These are phyloP conservation scores for Maudiozyma pseudohumilis DNA, from an alignment of 805 yeast species.

Conservation along the genomic window DNA sequence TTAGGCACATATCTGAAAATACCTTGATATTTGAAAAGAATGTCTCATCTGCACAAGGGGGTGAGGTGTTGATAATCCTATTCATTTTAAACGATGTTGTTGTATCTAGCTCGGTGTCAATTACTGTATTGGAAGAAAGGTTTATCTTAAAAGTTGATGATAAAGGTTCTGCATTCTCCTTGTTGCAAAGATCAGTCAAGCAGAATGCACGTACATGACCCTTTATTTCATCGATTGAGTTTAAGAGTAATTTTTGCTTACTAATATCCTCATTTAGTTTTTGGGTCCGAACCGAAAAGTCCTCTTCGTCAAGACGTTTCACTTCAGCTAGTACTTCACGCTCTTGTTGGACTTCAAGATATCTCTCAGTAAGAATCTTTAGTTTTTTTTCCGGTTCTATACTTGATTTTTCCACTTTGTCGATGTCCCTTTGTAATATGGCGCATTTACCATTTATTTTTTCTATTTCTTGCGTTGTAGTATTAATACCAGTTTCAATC, in stretches of 20 bases:
- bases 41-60: no score
- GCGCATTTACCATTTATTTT: background rate
- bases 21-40: conserved; percentile 24
- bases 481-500: no score
- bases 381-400: conserved; percentile 18
- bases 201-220: conserved; percentile 29
- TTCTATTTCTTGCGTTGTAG: background rate
- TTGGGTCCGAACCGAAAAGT: conserved; percentile 23
- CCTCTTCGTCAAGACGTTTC: conserved; percentile 15
- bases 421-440: background rate
- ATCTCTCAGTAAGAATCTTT: conserved; percentile 10
- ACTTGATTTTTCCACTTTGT: conserved; percentile 7
- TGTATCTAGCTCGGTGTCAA: background rate
- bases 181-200: no score
- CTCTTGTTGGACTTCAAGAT: conserved; percentile 6
- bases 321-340: conserved; percentile 13
- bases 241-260: conserved; percentile 38
- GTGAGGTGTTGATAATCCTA: conserved; percentile 14
- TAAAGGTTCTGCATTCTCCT: no score
- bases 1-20: conserved; percentile 23
- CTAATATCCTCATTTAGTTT: conserved; percentile 26
- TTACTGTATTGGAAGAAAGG: conserved; percentile 10
- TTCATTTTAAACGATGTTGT: conserved; percentile 9
- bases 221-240: conserved; percentile 35
- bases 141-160: conserved; percentile 9